phyloP scores from a whole-genome alignment of 2,329 filamentous ascomycete species.

The Arthrobotrys musiformis region DNA sequence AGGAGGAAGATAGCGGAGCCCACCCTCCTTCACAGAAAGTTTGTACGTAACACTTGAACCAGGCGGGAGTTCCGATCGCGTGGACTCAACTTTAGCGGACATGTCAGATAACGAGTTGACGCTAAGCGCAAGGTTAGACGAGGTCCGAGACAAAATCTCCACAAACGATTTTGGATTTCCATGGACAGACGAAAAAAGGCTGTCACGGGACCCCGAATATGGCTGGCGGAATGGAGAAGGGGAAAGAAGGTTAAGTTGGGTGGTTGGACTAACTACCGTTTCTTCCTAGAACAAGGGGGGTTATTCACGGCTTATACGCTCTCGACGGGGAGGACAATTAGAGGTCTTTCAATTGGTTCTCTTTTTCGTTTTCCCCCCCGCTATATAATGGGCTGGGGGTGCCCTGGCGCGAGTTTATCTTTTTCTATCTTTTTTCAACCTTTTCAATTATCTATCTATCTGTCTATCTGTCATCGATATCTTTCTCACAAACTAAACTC shows the following conservation, averaged over 20 bases:
- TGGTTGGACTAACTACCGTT: no score
- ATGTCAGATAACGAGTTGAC: constrained; percentile 26
- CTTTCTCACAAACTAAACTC: neutral
- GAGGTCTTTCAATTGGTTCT: constrained; percentile 19
- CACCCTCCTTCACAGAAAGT: neutral
- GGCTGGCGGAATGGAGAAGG: constrained; percentile 17
- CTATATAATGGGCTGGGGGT: constrained; percentile 36
- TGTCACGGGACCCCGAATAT: constrained; percentile 38
- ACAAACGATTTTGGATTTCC: no score
- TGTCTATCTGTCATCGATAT: neutral
- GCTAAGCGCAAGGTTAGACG: constrained; percentile 57
- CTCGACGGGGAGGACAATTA: neutral
- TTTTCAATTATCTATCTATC: constrained; percentile 16
- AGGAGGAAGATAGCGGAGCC: constrained; percentile 26
- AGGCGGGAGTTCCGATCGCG: constrained; percentile 54
- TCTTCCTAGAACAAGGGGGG: constrained; percentile 2
- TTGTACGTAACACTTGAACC: constrained; percentile 48
- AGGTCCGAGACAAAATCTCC: constrained; percentile 44
- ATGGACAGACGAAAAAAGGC: neutral
- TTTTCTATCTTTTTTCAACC: neutral
- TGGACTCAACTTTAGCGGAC: constrained; percentile 56
- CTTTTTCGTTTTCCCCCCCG: neutral
- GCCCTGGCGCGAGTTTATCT: constrained; percentile 33
- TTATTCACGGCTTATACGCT: constrained; percentile 54
- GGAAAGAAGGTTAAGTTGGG: no score